Conservation (phyloP, 352 stramenopile species). For the Aphanomyces cochlioides region DNA sequence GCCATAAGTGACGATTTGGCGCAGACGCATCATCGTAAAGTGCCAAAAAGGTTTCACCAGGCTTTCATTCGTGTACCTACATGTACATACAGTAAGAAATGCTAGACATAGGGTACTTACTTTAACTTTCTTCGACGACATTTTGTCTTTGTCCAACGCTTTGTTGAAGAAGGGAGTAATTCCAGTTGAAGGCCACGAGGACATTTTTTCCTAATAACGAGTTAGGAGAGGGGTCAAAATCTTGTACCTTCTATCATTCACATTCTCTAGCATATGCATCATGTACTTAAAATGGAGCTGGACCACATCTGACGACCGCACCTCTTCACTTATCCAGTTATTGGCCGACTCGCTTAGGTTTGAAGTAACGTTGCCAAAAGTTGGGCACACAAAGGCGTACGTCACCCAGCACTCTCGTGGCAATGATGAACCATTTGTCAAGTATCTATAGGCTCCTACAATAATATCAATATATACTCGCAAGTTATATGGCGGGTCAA, state of each 20-base stretch:
- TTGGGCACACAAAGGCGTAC: neutral
- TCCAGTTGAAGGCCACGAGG: neutral
- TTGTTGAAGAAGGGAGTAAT: neutral
- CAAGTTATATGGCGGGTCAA: too few species aligned
- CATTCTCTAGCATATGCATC: constrained; percentile 4
- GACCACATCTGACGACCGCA: neutral
- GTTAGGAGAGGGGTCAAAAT: neutral
- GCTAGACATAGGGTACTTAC: neutral
- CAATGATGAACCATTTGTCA: constrained; percentile 1
- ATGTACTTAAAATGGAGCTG: constrained; percentile 2
- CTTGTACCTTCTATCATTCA: neutral
- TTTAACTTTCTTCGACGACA: neutral
- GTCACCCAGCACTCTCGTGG: neutral
- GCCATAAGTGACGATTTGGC: neutral
- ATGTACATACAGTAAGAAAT: neutral
- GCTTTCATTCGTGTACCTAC: neutral
- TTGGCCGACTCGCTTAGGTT: neutral
- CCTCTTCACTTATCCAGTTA: neutral
- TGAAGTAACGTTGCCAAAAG: neutral
- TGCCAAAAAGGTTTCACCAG: neutral
- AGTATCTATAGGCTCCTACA: constrained; percentile 1
- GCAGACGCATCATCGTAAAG: neutral
- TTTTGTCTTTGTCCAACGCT: neutral
- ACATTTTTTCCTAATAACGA: neutral
- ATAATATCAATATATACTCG: too few species aligned